phyloP scores from a whole-genome alignment of 179 eudicot species.

The Nepenthes alata region DNA sequence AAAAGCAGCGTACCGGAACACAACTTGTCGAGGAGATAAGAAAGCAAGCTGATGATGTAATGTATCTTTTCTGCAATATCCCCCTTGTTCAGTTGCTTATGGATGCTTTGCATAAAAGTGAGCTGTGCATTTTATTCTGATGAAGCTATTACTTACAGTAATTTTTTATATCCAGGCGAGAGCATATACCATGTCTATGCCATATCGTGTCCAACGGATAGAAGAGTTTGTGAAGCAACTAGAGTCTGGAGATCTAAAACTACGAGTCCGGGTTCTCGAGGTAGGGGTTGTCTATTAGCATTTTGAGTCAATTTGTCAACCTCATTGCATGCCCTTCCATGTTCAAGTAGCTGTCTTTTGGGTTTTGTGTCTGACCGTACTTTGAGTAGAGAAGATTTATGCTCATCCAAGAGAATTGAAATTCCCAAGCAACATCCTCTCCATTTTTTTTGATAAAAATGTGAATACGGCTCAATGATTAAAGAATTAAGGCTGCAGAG shows the following conservation, averaged over 20 bases:
- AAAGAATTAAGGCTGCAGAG: too few relatives aligned
- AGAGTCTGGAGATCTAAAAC: slow-evolving; percentile 82
- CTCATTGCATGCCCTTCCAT: not conserved
- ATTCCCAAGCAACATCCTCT: too few relatives aligned
- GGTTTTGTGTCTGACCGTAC: too few relatives aligned
- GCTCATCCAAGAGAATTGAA: too few relatives aligned
- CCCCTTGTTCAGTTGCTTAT: not conserved
- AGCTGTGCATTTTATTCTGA: not conserved
- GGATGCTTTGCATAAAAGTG: not conserved
- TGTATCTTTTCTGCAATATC: slow-evolving; percentile 2
- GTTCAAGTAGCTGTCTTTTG: too few relatives aligned
- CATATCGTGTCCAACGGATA: slow-evolving; percentile 78
- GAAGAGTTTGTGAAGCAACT: slow-evolving; percentile 88
- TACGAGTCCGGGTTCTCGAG: slow-evolving; percentile 96
- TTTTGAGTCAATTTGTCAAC: not conserved
- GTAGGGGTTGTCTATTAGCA: slow-evolving; percentile 19
- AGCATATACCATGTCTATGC: slow-evolving; percentile 82
- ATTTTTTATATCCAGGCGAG: slow-evolving; percentile 48
- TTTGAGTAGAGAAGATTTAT: too few relatives aligned
- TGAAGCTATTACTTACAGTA: not conserved
- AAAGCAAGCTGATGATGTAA: slow-evolving; percentile 94
- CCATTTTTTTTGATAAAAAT: too few relatives aligned
- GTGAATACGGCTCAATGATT: too few relatives aligned
- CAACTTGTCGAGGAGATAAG: slow-evolving; percentile 79
- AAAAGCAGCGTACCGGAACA: slow-evolving; percentile 49